These are phyloP conservation scores for Cudoniella acicularis DNA, from an alignment of 495 filamentous ascomycete species.

Conservation along the genomic window DNA sequence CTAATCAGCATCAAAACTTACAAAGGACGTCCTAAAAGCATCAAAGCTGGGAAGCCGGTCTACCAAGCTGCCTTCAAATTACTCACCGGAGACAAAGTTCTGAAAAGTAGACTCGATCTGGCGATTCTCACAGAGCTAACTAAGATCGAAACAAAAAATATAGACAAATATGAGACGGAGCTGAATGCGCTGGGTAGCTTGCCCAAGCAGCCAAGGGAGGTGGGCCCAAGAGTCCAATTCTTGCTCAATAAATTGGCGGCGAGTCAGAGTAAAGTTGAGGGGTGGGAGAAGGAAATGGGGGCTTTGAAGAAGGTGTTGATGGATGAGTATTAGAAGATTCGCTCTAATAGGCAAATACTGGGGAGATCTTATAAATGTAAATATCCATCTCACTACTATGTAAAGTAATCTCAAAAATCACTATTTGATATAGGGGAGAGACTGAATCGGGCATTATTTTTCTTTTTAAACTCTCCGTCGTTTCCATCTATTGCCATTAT, in stretches of 20 bases:
- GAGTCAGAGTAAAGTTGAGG: constrained; percentile 72
- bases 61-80: constrained; percentile 77
- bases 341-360: too few species aligned
- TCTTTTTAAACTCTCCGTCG: too few species aligned
- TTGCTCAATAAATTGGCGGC: constrained; percentile 65
- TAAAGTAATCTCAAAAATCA: too few species aligned
- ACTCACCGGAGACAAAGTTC: constrained; percentile 65
- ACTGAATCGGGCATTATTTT: too few species aligned
- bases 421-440: too few species aligned
- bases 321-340: constrained; percentile 25
- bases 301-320: constrained; percentile 58
- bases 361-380: too few species aligned
- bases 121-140: constrained; percentile 61
- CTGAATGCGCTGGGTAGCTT: constrained; percentile 58
- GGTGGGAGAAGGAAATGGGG: constrained; percentile 68
- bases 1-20: constrained; percentile 72
- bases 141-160: constrained; percentile 66
- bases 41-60: constrained; percentile 83
- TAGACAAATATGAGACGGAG: constrained; percentile 79
- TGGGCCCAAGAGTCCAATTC: constrained; percentile 60
- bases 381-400: too few species aligned
- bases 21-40: constrained; percentile 69
- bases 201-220: constrained; percentile 59
- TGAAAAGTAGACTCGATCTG: constrained; percentile 73
- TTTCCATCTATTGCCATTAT: too few species aligned